Evolutionary conservation across 2,329 filamentous ascomycete genomes (phyloP), one percentile per base, ranked within the genome.

Genomic region (Rugonectria rugulosa): DNA sequence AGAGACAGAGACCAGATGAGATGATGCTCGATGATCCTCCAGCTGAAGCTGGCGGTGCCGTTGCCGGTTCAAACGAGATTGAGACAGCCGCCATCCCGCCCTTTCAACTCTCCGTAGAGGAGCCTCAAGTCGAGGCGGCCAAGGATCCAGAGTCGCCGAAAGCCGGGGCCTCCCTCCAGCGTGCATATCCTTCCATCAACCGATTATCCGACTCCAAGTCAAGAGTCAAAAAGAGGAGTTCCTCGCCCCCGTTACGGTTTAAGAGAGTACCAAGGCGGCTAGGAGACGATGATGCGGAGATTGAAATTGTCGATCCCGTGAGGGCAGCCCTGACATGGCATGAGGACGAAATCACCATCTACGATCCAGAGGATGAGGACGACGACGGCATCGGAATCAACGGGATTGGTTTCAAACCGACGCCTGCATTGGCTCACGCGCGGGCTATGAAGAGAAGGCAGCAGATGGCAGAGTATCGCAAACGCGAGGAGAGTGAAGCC

Each of bases 371-470:
- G 34, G 86, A 88, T 66, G 79, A 82, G 59, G 86, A 89, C 59
- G 86, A 89, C 64, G 86, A 89, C 65, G 86, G 86, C 45, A 83
- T 81, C 4, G 86, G 86, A 19, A 84, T 89, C 65, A 88, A 89
- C 68, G 86, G 86, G 5, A 84, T 89, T 56, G 86, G 86, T 1
- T 89, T 88, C 73, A 84, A 80, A 63, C 86, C 86, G 2, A 88
- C 85, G 0, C 78, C 85, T 6, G 84, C 84, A 17, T 76, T 87
- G 38, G 85, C 85, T 6, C 79, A 84, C 53, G 80, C 81, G 5
- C 79, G 86, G 15, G 75, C 79, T 2, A 77, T 83, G 70, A 85
- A 82, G 66, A 77, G 86, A 34, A 78, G 78, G 53, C 81, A 85
- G 69, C 86, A 88, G 70, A 79, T 89, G 64, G 80, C 79, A 9